Conservation (phyloP, 2,329 filamentous ascomycete species). For the Trichoderma atrobrunneum region DNA sequence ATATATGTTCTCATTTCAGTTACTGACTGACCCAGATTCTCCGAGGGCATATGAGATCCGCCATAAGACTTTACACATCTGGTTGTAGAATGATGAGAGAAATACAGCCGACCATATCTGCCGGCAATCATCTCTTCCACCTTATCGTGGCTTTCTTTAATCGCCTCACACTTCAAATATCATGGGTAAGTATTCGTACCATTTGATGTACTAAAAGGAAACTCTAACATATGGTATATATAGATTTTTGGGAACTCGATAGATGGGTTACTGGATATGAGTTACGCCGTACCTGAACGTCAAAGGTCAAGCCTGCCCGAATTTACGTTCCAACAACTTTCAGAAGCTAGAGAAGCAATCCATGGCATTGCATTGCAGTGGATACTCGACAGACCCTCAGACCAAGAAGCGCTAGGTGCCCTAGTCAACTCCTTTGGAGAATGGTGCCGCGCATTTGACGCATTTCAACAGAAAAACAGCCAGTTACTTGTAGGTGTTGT, state of each 20-base stretch:
- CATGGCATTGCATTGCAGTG: background rate
- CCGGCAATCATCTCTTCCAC: background rate
- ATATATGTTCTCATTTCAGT: background rate
- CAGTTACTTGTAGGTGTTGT: background rate
- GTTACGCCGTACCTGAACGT: background rate
- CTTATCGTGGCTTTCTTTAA: background rate
- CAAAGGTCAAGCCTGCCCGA: background rate
- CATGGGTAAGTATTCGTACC: background rate
- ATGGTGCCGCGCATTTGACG: background rate
- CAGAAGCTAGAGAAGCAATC: background rate
- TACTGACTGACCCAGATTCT: background rate
- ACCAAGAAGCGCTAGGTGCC: background rate
- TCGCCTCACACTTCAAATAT: background rate
- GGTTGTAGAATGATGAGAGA: background rate
- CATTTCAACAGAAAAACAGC: background rate
- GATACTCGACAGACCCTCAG: background rate
- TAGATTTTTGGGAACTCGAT: background rate
- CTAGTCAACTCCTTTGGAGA: background rate
- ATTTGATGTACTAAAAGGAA: background rate
- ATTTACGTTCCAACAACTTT: background rate
- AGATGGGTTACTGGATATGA: background rate
- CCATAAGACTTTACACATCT: background rate
- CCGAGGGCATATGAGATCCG: background rate
- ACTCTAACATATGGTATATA: background rate
- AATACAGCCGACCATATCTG: background rate